These are phyloP conservation scores for Leishmania martiniquensis DNA, from an alignment of 208 protist genomes.

Conservation along the genomic window DNA sequence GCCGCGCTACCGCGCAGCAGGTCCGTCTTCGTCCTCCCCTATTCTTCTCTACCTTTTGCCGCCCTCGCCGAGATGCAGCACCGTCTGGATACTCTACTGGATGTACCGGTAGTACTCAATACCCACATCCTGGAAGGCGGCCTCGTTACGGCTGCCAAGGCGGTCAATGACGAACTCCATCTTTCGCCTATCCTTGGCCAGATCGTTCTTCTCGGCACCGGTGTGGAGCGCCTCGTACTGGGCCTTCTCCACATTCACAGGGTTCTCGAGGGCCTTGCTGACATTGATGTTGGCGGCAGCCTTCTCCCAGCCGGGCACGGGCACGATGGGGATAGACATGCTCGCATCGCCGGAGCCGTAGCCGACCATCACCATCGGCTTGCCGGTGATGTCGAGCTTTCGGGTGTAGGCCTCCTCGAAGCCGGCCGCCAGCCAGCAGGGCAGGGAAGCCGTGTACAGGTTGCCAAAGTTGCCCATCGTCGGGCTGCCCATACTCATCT, in stretches of 20 bases:
- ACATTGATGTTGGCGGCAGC: slow-evolving; percentile 84
- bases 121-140: slow-evolving; percentile 89
- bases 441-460: slow-evolving; percentile 91
- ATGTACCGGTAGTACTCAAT: slow-evolving; percentile 92
- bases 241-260: slow-evolving; percentile 68
- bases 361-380: slow-evolving; percentile 91
- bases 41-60: slow-evolving; percentile 3
- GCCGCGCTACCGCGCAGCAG: background rate
- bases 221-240: slow-evolving; percentile 89
- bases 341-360: slow-evolving; percentile 89
- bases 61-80: background rate
- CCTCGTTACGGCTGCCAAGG: slow-evolving; percentile 80
- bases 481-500: slow-evolving; percentile 89
- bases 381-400: slow-evolving; percentile 82
- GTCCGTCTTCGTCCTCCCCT: background rate
- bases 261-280: slow-evolving; percentile 65
- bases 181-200: slow-evolving; percentile 54
- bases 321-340: slow-evolving; percentile 88
- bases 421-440: slow-evolving; percentile 88
- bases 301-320: slow-evolving; percentile 81
- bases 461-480: slow-evolving; percentile 92
- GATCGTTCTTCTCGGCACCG: slow-evolving; percentile 72
- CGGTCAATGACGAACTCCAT: slow-evolving; percentile 87
- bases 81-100: slow-evolving; percentile 29
- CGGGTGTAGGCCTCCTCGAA: slow-evolving; percentile 85